Evolutionary conservation across 495 filamentous ascomycete genomes (phyloP).

Genomic region (Aspergillus sparsus): DNA sequence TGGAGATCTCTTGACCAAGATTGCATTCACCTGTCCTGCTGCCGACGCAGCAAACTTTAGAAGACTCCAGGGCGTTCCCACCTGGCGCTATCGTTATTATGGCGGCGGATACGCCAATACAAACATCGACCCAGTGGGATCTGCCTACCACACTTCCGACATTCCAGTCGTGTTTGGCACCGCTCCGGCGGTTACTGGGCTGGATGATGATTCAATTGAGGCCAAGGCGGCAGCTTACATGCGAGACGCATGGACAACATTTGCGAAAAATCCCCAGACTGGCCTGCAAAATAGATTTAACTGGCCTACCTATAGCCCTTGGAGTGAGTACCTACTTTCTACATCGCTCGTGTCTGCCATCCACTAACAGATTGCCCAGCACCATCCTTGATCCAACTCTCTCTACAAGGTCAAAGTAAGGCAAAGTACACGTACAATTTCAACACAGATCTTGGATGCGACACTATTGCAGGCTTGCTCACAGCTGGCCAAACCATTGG

Average conservation of each 20-base stretch:
- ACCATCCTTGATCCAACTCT: constrained; percentile 2
- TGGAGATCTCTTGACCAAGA: not conserved
- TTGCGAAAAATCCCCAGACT: constrained; percentile 1
- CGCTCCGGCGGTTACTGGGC: not conserved
- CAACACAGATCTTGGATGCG: not conserved
- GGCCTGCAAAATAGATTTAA: not conserved
- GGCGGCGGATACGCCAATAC: constrained; percentile 2
- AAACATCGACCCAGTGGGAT: not conserved
- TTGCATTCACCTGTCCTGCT: not conserved
- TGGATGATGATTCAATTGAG: not conserved
- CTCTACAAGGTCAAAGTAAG: not conserved
- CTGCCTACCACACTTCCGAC: constrained; percentile 1
- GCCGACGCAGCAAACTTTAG: not conserved
- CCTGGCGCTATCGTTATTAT: constrained; percentile 8
- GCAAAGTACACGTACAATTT: constrained; percentile 4
- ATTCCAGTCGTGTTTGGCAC: constrained; percentile 1
- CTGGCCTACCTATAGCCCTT: constrained; percentile 7
- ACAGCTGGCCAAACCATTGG: too few species aligned
- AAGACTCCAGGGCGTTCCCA: constrained; percentile 1
- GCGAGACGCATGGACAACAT: constrained; percentile 8
- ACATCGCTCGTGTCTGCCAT: not conserved
- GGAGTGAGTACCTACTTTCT: constrained; percentile 1
- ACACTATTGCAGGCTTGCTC: not conserved
- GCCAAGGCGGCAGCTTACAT: not conserved
- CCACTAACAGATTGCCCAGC: not conserved